Conservation (phyloP, 2,329 filamentous ascomycete species). For the Aspergillus puulaauensis region DNA sequence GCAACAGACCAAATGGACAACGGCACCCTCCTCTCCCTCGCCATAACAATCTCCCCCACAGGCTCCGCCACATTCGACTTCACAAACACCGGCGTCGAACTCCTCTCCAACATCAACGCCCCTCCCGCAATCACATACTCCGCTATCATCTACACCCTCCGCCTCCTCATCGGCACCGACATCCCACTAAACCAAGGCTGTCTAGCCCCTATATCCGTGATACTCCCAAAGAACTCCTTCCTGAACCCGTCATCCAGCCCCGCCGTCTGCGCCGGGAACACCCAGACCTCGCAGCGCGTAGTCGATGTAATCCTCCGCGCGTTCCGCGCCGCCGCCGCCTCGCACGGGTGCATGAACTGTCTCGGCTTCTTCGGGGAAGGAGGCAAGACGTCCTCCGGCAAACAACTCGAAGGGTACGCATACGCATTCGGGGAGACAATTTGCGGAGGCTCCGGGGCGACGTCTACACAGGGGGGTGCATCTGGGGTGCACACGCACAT, state of each 20-base stretch:
- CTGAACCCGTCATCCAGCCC: conserved; percentile 73
- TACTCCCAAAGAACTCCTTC: conserved; percentile 67
- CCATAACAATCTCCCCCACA: conserved; percentile 69
- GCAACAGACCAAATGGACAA: conserved; percentile 85
- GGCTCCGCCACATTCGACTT: conserved; percentile 80
- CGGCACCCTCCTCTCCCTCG: conserved; percentile 72
- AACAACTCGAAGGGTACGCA: conserved; percentile 59
- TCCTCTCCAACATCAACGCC: conserved; percentile 78
- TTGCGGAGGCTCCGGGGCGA: conserved; percentile 75
- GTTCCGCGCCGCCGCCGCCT: conserved; percentile 75
- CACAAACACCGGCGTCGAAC: conserved; percentile 73
- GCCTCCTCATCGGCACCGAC: conserved; percentile 75
- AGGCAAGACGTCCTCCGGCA: conserved; percentile 62
- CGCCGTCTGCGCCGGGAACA: conserved; percentile 80
- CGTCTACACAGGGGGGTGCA: conserved; percentile 72
- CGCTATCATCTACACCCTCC: conserved; percentile 82
- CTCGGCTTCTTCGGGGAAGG: conserved; percentile 71
- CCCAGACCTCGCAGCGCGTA: conserved; percentile 74
- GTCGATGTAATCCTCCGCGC: conserved; percentile 81
- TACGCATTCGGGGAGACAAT: conserved; percentile 91
- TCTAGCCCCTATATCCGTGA: conserved; percentile 71
- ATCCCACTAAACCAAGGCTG: conserved; percentile 88
- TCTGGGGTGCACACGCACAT: conserved; percentile 79
- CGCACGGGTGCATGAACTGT: conserved; percentile 81
- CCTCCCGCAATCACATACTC: conserved; percentile 79